Evolutionary conservation across 768 basidiomycete species (phyloP), one percentile per base, ranked within the genome.

Genomic region (Trametes sanguinea): DNA sequence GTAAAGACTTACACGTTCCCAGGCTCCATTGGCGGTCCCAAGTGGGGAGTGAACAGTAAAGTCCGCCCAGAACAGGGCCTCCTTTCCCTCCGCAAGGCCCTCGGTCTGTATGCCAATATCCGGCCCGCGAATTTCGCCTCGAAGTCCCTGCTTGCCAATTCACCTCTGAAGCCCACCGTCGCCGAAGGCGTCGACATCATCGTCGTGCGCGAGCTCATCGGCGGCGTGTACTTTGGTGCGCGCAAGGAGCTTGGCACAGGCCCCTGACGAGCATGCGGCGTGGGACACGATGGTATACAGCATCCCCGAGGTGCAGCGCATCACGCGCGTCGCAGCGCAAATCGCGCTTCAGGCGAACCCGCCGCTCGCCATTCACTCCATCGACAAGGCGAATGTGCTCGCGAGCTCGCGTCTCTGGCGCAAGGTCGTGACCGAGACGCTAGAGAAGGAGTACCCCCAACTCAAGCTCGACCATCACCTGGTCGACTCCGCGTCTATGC

Each of bases 361-460:
- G 4, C 94, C 95, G 17, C 81, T 96, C 50, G 82, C 86, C 22
- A 88, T 99, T 61, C 92, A 94, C 76, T 96, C 94, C 0, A 81
- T 99, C 74, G 97, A 99, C 81, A 99, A 99, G 77, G 97, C 97
- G 56, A 99, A 99, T 76, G 97, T 99, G 22, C 86, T 99, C 57
- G 97, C 97, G 27, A 92, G 86, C 71, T 96, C 94, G 39, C 80
- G 97, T 51, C 79, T 99, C 44, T 99, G 97, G 97, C 80, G 97
- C 60, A 94, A 88, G 74, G 90, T 93, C 22, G 96, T 97, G 56
- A 89, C 85, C 2, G 93, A 97, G 71, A 87, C 90, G 2, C 75
- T 97, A 67, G 76, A 83, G 51, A 83, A 83, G 35, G 97, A 99
- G 74, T 98, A 90, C 76, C 95, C 96, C 6, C 87, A 94, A 70